A percentile compares a stretch with the other conserved stretches of the same genome.
These are phyloP conservation scores for Sordariomycetes sp. DNA, from an alignment of 2,329 filamentous ascomycete genomes.

Conservation along the genomic window DNA sequence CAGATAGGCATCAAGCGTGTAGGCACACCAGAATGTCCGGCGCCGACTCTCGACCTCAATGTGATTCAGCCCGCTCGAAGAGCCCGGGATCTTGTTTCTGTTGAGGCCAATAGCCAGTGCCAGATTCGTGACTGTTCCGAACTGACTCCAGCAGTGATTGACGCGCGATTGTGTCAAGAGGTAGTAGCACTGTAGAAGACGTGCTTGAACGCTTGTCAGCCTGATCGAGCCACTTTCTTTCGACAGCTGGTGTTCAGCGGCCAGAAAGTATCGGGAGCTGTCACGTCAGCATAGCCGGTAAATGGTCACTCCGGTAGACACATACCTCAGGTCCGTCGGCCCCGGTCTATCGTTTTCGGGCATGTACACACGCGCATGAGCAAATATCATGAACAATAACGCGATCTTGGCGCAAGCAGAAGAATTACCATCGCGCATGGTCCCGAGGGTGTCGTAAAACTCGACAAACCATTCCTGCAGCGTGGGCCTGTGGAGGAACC, in stretches of 20 bases:
- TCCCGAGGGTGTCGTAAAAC: constrained; percentile 23
- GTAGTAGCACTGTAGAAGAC: constrained; percentile 32
- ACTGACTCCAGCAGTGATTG: constrained; percentile 38
- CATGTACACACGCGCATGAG: constrained; percentile 34
- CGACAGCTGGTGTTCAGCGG: constrained; percentile 26
- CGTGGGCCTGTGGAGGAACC: constrained; percentile 42
- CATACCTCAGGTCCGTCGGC: constrained; percentile 44
- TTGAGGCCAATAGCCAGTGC: constrained; percentile 23
- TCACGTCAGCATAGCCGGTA: background rate
- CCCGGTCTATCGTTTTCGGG: constrained; percentile 8
- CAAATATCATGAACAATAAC: constrained; percentile 39
- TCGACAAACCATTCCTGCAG: constrained; percentile 37
- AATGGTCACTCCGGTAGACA: constrained; percentile 3
- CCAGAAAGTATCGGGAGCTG: constrained; percentile 21
- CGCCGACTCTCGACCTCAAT: constrained; percentile 28
- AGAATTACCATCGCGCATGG: constrained; percentile 13
- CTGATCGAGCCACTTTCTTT: constrained; percentile 27
- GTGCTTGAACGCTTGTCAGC: constrained; percentile 30
- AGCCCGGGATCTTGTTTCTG: background rate
- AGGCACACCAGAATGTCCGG: constrained; percentile 54
- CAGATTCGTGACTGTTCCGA: constrained; percentile 30
- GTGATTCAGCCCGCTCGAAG: constrained; percentile 11
- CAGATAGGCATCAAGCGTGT: constrained; percentile 55
- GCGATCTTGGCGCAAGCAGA: constrained; percentile 23
- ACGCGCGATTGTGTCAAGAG: constrained; percentile 33